These are phyloP conservation scores for Chytriomyces sp. DNA, from an alignment of 192 early-diverging fungal species.

Conservation along the genomic window DNA sequence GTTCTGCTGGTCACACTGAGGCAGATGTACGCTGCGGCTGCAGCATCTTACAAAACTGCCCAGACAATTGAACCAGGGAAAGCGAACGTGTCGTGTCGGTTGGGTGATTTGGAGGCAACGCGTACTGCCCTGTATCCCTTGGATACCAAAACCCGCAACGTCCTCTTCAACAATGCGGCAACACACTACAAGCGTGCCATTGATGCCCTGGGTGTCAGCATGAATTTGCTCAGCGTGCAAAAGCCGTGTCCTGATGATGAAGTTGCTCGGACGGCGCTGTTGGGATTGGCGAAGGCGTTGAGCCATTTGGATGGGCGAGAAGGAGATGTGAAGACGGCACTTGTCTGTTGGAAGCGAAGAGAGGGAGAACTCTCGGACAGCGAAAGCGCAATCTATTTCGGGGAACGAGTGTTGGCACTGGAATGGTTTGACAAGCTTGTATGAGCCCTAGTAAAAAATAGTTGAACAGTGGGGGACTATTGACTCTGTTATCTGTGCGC, in stretches of 20 bases:
- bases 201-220: conserved; percentile 15
- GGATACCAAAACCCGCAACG: conserved; percentile 1
- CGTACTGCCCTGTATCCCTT: conserved; percentile 38
- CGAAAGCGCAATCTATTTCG: conserved; percentile 17
- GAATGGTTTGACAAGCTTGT: conserved; percentile 32
- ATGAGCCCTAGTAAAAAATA: neutral
- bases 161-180: conserved; percentile 24
- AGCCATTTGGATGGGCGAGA: conserved; percentile 30
- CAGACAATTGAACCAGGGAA: conserved; percentile 26
- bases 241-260: conserved; percentile 15
- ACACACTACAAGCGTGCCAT: conserved; percentile 31
- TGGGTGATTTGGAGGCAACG: conserved; percentile 42
- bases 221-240: conserved; percentile 4
- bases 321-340: conserved; percentile 15
- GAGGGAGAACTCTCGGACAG: conserved; percentile 14
- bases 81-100: conserved; percentile 9
- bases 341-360: conserved; percentile 34
- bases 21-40: conserved; percentile 33
- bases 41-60: conserved; percentile 35
- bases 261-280: conserved; percentile 5
- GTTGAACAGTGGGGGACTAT: no score
- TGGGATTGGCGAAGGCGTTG: conserved; percentile 29
- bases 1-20: conserved; percentile 23
- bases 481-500: no score
- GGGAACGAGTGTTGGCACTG: conserved; percentile 4